Evolutionary conservation across 139 green algal genomes (phyloP).

Genomic region (Pedinophyceae sp.): DNA sequence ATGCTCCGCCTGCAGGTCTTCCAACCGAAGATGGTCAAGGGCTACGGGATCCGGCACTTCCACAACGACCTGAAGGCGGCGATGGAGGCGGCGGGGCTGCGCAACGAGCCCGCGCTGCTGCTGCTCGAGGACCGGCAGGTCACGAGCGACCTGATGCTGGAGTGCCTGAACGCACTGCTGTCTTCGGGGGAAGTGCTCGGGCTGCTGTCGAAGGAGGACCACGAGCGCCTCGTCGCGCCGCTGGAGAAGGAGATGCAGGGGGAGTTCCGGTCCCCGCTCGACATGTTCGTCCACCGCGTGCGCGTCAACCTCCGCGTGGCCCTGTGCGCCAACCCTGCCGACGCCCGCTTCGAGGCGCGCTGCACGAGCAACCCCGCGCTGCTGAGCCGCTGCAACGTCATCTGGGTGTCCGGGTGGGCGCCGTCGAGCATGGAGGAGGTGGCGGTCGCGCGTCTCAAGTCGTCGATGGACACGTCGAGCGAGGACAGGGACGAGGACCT

Average conservation of each 20-base stretch:
- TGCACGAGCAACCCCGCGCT: constrained; percentile 55
- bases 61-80: constrained; percentile 46
- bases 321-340: constrained; percentile 50
- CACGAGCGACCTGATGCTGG: constrained; percentile 23
- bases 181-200: constrained; percentile 42
- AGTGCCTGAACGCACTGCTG: constrained; percentile 47
- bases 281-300: constrained; percentile 23
- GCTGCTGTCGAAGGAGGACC: constrained; percentile 57
- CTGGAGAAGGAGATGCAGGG: constrained; percentile 14
- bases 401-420: constrained; percentile 44
- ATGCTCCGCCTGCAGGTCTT: constrained; percentile 45
- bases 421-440: constrained; percentile 11
- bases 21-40: constrained; percentile 11
- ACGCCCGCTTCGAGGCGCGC: constrained; percentile 18
- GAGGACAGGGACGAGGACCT: constrained; percentile 1
- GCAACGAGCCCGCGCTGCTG: constrained; percentile 34
- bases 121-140: constrained; percentile 61
- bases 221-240: constrained; percentile 39
- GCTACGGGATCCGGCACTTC: constrained; percentile 44
- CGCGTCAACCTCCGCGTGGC: constrained; percentile 45
- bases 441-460: constrained; percentile 15
- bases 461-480: not conserved
- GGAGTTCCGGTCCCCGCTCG: not conserved
- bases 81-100: constrained; percentile 30
- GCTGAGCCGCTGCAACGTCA: constrained; percentile 34